Conservation (phyloP, 1,139 yeast genomes). For the Candida glucosophila region DNA sequence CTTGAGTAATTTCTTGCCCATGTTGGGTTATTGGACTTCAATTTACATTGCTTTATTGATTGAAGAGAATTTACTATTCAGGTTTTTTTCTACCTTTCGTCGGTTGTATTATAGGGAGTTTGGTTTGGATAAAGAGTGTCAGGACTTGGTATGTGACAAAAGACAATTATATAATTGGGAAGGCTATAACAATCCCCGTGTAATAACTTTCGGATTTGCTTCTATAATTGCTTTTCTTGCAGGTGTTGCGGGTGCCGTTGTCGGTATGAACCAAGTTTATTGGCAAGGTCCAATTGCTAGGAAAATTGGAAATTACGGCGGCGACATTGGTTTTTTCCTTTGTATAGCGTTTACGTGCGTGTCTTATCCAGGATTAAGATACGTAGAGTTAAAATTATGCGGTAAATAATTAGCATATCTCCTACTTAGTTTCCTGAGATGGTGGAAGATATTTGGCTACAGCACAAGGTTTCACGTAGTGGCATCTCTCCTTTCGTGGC, state of each 20-base stretch:
- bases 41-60: conserved; percentile 15
- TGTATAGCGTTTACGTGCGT: conserved; percentile 65
- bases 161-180: conserved; percentile 41
- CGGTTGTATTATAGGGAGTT: conserved; percentile 11
- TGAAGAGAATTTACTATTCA: conserved; percentile 17
- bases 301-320: conserved; percentile 35
- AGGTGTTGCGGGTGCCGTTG: conserved; percentile 22
- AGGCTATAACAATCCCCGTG: conserved; percentile 43
- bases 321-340: conserved; percentile 78
- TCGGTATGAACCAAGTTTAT: conserved; percentile 27
- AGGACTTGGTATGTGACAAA: conserved; percentile 3
- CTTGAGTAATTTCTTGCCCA: conserved; percentile 17
- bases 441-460: no score
- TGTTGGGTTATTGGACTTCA: conserved; percentile 23
- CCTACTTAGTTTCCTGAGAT: no score
- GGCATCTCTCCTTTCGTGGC: no score
- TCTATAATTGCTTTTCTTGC: conserved; percentile 14
- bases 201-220: conserved; percentile 22
- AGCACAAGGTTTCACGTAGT: no score
- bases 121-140: conserved; percentile 1
- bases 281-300: conserved; percentile 22
- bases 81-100: conserved; percentile 5
- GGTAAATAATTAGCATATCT: conserved; percentile 35
- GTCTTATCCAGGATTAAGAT: conserved; percentile 56
- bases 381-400: conserved; percentile 49